Conservation (phyloP, 495 filamentous ascomycete species). For the Penicillium canescens region DNA sequence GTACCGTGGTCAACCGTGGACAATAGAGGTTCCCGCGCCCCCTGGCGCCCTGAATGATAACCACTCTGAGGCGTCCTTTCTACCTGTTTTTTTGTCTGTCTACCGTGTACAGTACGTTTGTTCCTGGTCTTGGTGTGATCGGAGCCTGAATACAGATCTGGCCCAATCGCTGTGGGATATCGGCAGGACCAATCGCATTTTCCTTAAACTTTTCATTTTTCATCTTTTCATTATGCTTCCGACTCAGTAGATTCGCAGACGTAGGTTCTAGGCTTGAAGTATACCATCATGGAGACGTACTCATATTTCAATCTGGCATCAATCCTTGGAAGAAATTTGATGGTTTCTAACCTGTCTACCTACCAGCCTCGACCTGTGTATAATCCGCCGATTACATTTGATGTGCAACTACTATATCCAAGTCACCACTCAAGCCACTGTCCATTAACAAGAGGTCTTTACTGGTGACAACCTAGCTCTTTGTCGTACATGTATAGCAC, state of each 20-base stretch:
- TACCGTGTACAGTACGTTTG: slow-evolving; percentile 48
- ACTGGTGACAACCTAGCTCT: too few species aligned
- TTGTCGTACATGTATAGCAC: too few species aligned
- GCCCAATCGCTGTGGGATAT: slow-evolving; percentile 12
- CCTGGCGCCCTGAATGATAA: slow-evolving; percentile 14
- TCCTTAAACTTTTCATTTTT: slow-evolving; percentile 6
- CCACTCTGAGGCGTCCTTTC: slow-evolving; percentile 14
- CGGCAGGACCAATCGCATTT: slow-evolving; percentile 23
- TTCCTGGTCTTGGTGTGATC: slow-evolving; percentile 21
- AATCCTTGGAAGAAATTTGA: too few species aligned
- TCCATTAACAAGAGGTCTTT: too few species aligned
- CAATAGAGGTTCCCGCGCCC: slow-evolving; percentile 7
- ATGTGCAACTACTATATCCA: too few species aligned
- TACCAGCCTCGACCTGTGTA: too few species aligned
- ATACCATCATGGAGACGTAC: too few species aligned
- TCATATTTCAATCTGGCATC: too few species aligned
- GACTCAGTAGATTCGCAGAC: neutral
- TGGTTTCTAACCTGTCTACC: too few species aligned
- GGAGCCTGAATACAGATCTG: slow-evolving; percentile 17
- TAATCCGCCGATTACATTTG: too few species aligned
- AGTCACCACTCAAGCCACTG: too few species aligned
- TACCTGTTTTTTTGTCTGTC: slow-evolving; percentile 27
- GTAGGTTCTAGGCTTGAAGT: neutral
- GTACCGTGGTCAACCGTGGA: slow-evolving; percentile 1
- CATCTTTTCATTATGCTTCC: neutral